Evolutionary conservation across 202 grass and related monocot species (phyloP).

Genomic region (Digitaria exilis): DNA sequence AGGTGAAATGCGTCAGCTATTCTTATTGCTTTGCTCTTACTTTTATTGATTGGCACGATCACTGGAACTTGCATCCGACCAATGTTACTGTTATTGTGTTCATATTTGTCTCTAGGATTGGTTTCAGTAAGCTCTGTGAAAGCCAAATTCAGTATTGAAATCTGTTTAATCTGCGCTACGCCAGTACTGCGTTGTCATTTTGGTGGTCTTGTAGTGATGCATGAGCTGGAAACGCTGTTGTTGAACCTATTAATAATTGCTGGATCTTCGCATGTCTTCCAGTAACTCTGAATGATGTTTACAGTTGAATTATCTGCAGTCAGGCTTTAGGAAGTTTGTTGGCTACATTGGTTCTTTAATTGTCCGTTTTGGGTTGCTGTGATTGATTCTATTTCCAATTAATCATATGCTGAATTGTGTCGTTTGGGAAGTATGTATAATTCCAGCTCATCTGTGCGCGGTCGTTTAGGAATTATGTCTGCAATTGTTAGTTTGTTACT

Average conservation of each 20-base stretch:
- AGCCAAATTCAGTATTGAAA: not conserved
- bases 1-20: constrained; percentile 3
- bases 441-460: no score
- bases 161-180: not conserved
- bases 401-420: not conserved
- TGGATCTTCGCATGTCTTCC: not conserved
- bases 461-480: no score
- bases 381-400: not conserved
- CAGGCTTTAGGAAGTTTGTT: not conserved
- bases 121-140: not conserved
- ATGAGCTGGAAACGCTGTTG: not conserved
- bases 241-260: not conserved
- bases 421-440: not conserved
- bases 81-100: not conserved
- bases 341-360: not conserved
- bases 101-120: not conserved
- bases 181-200: not conserved
- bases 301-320: not conserved
- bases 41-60: not conserved
- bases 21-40: not conserved
- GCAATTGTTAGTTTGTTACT: no score
- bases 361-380: not conserved
- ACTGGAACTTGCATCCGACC: not conserved
- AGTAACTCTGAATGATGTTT: not conserved
- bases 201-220: not conserved